Evolutionary conservation across 805 yeast genomes (phyloP), one percentile per base, ranked within the genome.

Genomic region (Ogataea saltuana): DNA sequence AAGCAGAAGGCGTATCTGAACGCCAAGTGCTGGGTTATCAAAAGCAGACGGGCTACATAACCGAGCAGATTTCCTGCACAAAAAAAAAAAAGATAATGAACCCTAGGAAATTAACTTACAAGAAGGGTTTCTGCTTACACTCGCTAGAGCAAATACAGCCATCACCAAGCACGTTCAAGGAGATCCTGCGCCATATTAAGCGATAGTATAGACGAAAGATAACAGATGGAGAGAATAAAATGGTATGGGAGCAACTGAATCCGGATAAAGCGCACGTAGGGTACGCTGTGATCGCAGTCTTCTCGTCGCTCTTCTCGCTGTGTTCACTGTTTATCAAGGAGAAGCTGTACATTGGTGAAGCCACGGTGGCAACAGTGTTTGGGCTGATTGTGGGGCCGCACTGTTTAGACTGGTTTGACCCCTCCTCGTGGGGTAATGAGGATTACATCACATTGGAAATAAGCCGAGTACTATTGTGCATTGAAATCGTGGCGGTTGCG

Each of bases 401-500:
- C 51, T 74, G 81, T 55, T 61, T 79, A 15, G 60, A 69, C 31
- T 80, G 85, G 83, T 72, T 81, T 43, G 60, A 71, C 45, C 85
- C 85, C 2, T 52, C 67, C 2, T 60, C 71, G 4, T 79, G 84
- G 83, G 82, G 82, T 1, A 74, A 79, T 45, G 62, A 74, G 26
- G 75, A 73, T 39, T 68, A 68, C 39, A 69, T 81, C 36, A 80
- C 86, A 1, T 61, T 77, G 50, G 83, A 80, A 48, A 68, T 81
- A 25, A 71, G 83, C 47, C 67, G 88, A 32, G 74, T 84, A 3
- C 83, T 83, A 11, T 67, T 83, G 48, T 81, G 85, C 51, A 76
- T 84, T 46, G 89, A 84, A 67, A 80, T 83, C 36, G 81, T 81
- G 44, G 80, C 87, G 2, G 85, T 81, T 27, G 83, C 88, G 2